Evolutionary conservation across 768 basidiomycete genomes (phyloP).

Genomic region (Phylloporus sp.): DNA sequence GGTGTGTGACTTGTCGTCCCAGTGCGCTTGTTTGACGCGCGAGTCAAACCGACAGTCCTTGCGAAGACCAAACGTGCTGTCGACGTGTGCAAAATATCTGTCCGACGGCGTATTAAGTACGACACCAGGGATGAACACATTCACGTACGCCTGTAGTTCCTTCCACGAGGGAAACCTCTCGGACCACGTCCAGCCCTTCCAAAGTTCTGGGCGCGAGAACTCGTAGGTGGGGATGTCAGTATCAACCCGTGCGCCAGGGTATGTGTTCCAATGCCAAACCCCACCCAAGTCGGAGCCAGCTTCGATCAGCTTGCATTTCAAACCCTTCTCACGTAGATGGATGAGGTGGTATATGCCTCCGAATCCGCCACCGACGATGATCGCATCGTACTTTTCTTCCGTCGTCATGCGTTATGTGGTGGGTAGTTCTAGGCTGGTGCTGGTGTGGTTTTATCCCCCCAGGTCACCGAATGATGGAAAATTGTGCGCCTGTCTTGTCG

Average conservation of each 20-base stretch:
- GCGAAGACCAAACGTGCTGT: constrained; percentile 8
- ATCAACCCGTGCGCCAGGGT: constrained; percentile 14
- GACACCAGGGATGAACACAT: no score
- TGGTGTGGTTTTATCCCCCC: no score
- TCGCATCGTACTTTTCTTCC: constrained; percentile 9
- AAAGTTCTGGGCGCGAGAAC: constrained; percentile 5
- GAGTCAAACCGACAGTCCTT: constrained; percentile 13
- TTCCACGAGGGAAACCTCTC: constrained; percentile 8
- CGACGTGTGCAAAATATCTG: constrained; percentile 8
- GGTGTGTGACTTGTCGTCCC: constrained; percentile 11
- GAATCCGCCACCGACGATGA: constrained; percentile 17
- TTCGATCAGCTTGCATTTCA: constrained; percentile 11
- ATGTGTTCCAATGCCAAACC: constrained; percentile 14
- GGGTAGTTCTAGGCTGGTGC: no score
- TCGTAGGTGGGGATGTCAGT: constrained; percentile 8
- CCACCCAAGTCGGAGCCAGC: constrained; percentile 14
- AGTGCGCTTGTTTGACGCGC: constrained; percentile 8
- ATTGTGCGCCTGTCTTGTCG: no score
- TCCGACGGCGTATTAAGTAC: not conserved
- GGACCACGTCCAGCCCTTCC: constrained; percentile 14
- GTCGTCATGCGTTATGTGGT: no score
- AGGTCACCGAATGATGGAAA: no score
- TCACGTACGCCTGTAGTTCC: constrained; percentile 11
- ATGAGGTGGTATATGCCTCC: constrained; percentile 12
- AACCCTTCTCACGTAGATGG: constrained; percentile 3